phyloP scores from a whole-genome alignment of 805 yeast species.

The Pichia nanzhaoensis region DNA sequence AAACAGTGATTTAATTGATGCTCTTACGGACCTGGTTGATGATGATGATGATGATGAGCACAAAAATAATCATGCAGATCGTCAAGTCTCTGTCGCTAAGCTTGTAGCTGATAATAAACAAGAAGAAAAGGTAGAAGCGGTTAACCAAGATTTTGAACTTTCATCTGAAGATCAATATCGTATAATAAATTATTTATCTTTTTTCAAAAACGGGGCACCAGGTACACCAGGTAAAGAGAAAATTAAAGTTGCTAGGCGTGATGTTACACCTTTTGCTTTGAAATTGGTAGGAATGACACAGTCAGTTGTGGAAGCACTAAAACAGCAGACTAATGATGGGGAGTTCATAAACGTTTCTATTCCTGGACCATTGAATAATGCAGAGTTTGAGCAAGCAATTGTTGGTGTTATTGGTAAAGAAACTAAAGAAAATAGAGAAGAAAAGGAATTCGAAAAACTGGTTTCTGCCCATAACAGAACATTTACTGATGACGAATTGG shows the following conservation, averaged over 20 bases:
- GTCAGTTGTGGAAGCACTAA: slow-evolving; percentile 19
- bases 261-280: slow-evolving; percentile 34
- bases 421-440: slow-evolving; percentile 15
- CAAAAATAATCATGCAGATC: neutral
- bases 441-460: slow-evolving; percentile 12
- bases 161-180: neutral
- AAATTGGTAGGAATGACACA: slow-evolving; percentile 21
- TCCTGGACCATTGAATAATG: slow-evolving; percentile 8
- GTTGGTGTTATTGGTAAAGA: slow-evolving; percentile 7
- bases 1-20: neutral
- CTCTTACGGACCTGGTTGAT: neutral
- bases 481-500: slow-evolving; percentile 2
- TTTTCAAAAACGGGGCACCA: slow-evolving; percentile 12
- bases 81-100: neutral
- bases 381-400: slow-evolving; percentile 10
- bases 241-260: slow-evolving; percentile 42
- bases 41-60: neutral
- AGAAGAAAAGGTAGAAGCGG: neutral
- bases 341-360: slow-evolving; percentile 17
- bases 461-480: slow-evolving; percentile 11
- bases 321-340: slow-evolving; percentile 22
- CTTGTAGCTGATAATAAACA: too few relatives aligned
- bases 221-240: slow-evolving; percentile 29
- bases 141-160: neutral
- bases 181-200: slow-evolving; percentile 4